Percentiles rank a stretch among this genome's conserved stretches.
Evolutionary conservation across 768 basidiomycete species (phyloP).

Genomic region (Podaxis mareebaensis): DNA sequence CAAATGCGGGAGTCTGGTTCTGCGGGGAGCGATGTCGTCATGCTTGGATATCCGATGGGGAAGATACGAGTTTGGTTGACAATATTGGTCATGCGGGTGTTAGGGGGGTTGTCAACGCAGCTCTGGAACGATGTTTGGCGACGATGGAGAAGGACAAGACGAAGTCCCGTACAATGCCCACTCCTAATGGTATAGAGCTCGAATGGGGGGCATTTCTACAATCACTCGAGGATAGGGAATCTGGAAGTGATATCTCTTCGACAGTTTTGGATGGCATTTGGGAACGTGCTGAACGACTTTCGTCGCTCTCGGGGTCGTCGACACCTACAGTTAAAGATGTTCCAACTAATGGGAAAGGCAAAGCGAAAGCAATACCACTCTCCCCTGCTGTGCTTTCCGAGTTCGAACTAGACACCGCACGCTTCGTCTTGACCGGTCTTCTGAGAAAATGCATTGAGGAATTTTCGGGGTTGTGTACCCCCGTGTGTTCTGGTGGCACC

Average conservation of each 20-base stretch:
- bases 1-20: slow-evolving; percentile 52
- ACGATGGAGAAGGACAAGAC: slow-evolving; percentile 12
- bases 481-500: slow-evolving; percentile 18
- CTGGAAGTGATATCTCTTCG: slow-evolving; percentile 32
- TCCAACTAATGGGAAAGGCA: not conserved
- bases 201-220: slow-evolving; percentile 14
- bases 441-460: slow-evolving; percentile 44
- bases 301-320: slow-evolving; percentile 10
- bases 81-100: slow-evolving; percentile 28
- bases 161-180: not conserved
- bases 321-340: slow-evolving; percentile 3
- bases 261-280: slow-evolving; percentile 47
- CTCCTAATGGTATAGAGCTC: not conserved
- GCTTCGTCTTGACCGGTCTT: slow-evolving; percentile 53
- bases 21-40: slow-evolving; percentile 51
- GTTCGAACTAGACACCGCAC: slow-evolving; percentile 58
- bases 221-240: slow-evolving; percentile 26
- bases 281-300: slow-evolving; percentile 37
- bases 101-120: slow-evolving; percentile 31
- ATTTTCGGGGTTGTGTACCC: slow-evolving; percentile 14
- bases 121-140: slow-evolving; percentile 31
- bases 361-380: slow-evolving; percentile 11
- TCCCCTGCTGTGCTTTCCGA: slow-evolving; percentile 39
- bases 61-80: slow-evolving; percentile 3
- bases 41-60: slow-evolving; percentile 38